Conservation (phyloP, 257 asterid genomes). For the Solanum acaule region DNA sequence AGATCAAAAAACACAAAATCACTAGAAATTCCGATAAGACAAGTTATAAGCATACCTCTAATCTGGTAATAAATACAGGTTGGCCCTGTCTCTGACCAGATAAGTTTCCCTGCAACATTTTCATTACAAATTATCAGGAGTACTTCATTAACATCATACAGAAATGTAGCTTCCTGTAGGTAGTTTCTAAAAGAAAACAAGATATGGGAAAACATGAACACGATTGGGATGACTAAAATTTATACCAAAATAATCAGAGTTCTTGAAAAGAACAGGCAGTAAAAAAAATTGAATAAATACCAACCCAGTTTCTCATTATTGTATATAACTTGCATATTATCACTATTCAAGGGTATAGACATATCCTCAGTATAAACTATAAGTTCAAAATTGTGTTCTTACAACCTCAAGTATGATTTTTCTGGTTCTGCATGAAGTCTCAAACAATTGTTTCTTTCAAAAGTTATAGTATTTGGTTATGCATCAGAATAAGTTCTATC, state of each 20-base stretch:
- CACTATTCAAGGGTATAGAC: neutral
- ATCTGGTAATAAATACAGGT: constrained; percentile 89
- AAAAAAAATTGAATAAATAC: neutral
- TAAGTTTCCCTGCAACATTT: constrained; percentile 65
- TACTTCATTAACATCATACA: neutral
- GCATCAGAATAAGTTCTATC: neutral
- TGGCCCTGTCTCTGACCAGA: constrained; percentile 99
- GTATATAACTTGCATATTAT: neutral
- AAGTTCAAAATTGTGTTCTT: neutral
- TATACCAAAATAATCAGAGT: neutral
- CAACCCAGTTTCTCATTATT: neutral
- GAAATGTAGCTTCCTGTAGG: neutral
- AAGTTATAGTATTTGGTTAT: neutral
- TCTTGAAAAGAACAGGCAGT: neutral
- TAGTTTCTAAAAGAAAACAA: neutral
- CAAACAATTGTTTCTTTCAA: neutral
- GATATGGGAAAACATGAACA: neutral
- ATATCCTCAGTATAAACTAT: neutral
- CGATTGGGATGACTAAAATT: neutral
- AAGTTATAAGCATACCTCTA: constrained; percentile 51
- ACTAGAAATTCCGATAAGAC: neutral
- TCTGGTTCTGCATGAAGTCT: neutral
- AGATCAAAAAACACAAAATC: neutral
- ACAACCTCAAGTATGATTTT: neutral
- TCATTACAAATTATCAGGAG: neutral